phyloP scores from a whole-genome alignment of 2,329 filamentous ascomycete genomes.

The Lizonia empirigonia region DNA sequence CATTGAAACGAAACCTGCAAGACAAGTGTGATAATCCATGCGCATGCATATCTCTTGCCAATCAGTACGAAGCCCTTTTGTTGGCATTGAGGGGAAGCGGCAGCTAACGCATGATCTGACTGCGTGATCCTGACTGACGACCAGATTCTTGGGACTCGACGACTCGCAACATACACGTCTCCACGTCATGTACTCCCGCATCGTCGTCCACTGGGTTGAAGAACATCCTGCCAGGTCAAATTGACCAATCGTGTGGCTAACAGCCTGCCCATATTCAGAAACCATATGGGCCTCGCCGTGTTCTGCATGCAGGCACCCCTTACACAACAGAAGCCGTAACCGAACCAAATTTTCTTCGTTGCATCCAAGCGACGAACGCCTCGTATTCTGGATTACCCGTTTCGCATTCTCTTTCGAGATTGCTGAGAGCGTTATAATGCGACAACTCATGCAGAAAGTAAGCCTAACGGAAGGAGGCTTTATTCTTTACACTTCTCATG shows the following conservation, averaged over 20 bases:
- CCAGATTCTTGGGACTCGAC: constrained; percentile 16
- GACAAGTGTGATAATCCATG: constrained; percentile 8
- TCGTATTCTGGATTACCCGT: background rate
- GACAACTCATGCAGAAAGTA: background rate
- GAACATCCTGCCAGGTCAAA: background rate
- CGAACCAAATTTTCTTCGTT: background rate
- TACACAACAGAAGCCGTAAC: constrained; percentile 4
- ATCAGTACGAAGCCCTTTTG: constrained; percentile 5
- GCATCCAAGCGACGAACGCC: constrained; percentile 1
- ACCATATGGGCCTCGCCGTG: background rate
- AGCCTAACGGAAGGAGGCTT: background rate
- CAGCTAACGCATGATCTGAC: constrained; percentile 17
- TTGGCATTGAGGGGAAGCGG: constrained; percentile 17
- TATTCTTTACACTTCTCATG: too few species aligned
- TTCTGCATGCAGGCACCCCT: constrained; percentile 12
- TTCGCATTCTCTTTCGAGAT: background rate
- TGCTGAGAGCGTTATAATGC: background rate
- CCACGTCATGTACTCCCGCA: constrained; percentile 14
- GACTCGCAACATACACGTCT: constrained; percentile 10
- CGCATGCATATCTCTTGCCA: constrained; percentile 15
- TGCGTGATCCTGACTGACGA: constrained; percentile 14
- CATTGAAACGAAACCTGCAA: constrained; percentile 7
- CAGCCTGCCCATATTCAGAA: background rate
- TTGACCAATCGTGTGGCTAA: constrained; percentile 1
- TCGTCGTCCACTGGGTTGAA: constrained; percentile 4